Evolutionary conservation across 1,284 basidiomycete species (phyloP), one percentile per base, ranked within the genome.

Genomic region (Malassezia arunalokei): DNA sequence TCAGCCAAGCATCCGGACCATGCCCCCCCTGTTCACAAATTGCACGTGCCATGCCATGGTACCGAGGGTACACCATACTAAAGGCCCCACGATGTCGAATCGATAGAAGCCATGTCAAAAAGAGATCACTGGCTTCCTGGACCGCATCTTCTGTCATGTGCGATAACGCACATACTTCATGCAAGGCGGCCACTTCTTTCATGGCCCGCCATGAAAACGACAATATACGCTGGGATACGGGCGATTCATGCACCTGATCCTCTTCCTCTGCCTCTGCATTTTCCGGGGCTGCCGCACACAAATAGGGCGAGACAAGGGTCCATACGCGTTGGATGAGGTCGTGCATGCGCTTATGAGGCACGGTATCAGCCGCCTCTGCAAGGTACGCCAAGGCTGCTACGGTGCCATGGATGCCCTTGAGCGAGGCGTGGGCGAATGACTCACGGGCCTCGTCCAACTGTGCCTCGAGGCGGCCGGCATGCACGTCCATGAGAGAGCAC

Each of bases 71-170:
- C 15, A 74, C 58, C 28, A 66, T 71, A 52, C 71, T 73, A 52
- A 73, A 71, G 0, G 73, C 73, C 9, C 74, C 74, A 9, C 74
- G 65, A 42, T 75, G 74, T 1, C 74, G 65, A 2, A 74, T 66
- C 3, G 62, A 59, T 0, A 71, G 65, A 31, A 75, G 54, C 74
- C 74, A 75, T 29, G 56, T 49, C 17, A 62, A 62, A 55, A 71
- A 74, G n/a, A 66, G 60, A 15, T 55, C 59, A 27, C 68, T 73
- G 11, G 70, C 63, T 35, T 15, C 11, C 33, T 35, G 11, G 3
- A 35, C 15, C 11, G 11, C 5, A 12, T 35, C 11, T 35, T 35
- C 33, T 11, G 33, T 35, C 3, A 51, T 48, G 37, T 62, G 33
- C 9, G 9, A 12, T 33, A 6, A 49, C 59, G 12, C 57, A 5